Conservation (phyloP, 768 basidiomycete genomes). For the Trametes coccinea region DNA sequence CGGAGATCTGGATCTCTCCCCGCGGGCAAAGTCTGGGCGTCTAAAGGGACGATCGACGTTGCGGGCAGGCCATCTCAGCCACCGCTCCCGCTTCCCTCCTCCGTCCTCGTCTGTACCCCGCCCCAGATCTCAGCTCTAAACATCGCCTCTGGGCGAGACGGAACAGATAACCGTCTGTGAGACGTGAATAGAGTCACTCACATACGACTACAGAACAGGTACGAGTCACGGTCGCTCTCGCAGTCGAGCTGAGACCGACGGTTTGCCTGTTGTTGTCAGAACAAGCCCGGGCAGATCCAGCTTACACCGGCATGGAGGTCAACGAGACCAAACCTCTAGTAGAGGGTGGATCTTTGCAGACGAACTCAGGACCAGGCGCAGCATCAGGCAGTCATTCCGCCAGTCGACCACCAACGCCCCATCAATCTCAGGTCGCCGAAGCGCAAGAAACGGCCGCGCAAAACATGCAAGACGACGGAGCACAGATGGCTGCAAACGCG, state of each 20-base stretch:
- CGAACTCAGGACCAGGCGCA: background rate
- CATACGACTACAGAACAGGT: no score
- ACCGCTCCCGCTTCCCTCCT: slow-evolving; percentile 8
- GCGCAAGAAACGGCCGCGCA: background rate
- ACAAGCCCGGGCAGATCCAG: background rate
- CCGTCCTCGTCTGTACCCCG: background rate
- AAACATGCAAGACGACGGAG: background rate
- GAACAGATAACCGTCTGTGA: no score
- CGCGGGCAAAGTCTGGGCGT: background rate
- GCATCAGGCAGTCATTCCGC: background rate
- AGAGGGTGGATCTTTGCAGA: background rate
- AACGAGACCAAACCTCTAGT: background rate
- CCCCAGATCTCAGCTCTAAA: no score
- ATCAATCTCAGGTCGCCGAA: background rate
- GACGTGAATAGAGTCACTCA: no score
- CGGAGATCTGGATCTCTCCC: background rate
- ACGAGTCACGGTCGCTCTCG: background rate
- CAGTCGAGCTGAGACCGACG: slow-evolving; percentile 3
- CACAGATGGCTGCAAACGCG: background rate
- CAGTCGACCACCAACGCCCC: slow-evolving; percentile 6
- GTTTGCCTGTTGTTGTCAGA: background rate
- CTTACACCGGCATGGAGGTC: background rate
- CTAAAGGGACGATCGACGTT: slow-evolving; percentile 12
- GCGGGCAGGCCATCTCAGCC: slow-evolving; percentile 16
- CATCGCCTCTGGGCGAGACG: no score